Evolutionary conservation across 495 filamentous ascomycete genomes (phyloP).

Genomic region (Aspergillus saccharolyticus): DNA sequence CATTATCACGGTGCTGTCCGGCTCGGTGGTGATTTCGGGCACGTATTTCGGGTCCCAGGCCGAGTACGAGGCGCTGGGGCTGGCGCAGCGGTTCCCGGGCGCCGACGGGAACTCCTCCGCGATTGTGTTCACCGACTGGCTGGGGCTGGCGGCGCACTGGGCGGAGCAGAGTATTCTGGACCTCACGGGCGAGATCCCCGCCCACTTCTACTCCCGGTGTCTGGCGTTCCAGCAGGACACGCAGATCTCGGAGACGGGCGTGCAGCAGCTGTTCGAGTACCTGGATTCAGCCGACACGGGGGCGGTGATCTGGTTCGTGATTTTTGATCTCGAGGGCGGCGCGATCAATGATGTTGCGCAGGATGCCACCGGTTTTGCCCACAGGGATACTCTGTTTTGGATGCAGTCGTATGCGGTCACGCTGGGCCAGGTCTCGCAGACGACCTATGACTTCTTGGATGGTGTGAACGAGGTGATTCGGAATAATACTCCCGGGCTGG

Average conservation of each 20-base stretch:
- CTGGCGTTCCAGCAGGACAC: conserved; percentile 47
- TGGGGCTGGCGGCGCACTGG: conserved; percentile 44
- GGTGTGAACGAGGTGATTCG: conserved; percentile 39
- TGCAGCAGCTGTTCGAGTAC: conserved; percentile 39
- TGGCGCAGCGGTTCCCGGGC: conserved; percentile 29
- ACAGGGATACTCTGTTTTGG: conserved; percentile 44
- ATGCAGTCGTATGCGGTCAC: conserved; percentile 42
- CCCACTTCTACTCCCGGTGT: conserved; percentile 43
- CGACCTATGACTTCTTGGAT: conserved; percentile 34
- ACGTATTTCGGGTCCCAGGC: conserved; percentile 38
- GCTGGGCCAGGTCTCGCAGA: conserved; percentile 31
- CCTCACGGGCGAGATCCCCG: conserved; percentile 29
- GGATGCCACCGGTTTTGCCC: conserved; percentile 40
- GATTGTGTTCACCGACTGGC: conserved; percentile 50
- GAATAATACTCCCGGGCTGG: conserved; percentile 16
- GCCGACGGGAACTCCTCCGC: conserved; percentile 22
- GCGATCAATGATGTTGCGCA: conserved; percentile 34
- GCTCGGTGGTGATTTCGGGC: conserved; percentile 31
- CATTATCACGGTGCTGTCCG: conserved; percentile 25
- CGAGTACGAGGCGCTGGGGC: conserved; percentile 34
- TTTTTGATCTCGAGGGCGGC: conserved; percentile 42
- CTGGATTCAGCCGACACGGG: conserved; percentile 43
- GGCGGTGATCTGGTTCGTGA: conserved; percentile 39
- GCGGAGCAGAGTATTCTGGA: conserved; percentile 39
- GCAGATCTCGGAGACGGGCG: conserved; percentile 26